Conservation (phyloP, 352 stramenopile species). For the Detonula confervacea region DNA sequence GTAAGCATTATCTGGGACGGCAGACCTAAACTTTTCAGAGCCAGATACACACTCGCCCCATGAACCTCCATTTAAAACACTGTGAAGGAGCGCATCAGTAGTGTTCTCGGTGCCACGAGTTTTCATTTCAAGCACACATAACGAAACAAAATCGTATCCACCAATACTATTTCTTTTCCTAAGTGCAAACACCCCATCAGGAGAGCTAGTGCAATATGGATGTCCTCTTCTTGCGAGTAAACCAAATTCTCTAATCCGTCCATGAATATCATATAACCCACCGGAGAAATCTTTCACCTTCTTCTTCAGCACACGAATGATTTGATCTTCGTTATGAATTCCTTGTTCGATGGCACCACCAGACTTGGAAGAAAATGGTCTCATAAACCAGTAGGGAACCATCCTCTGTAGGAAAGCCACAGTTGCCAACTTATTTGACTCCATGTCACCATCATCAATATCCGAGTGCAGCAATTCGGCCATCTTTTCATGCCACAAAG, state of each 20-base stretch:
- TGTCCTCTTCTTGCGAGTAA: not conserved
- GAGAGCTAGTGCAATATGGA: constrained; percentile 11
- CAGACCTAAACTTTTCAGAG: constrained; percentile 3
- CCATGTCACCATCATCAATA: not conserved
- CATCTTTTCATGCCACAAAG: too few species aligned
- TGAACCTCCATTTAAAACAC: not conserved
- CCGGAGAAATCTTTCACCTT: constrained; percentile 16
- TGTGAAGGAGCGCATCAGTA: not conserved
- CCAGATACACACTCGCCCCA: constrained; percentile 16
- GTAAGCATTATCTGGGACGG: constrained; percentile 22
- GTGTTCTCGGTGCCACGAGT: not conserved
- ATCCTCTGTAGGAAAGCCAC: constrained; percentile 10
- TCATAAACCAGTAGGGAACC: constrained; percentile 22
- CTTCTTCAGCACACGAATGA: not conserved
- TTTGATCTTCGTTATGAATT: constrained; percentile 13
- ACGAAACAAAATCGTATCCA: constrained; percentile 5
- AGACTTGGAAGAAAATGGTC: constrained; percentile 1
- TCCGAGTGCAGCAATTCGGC: too few species aligned
- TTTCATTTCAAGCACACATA: constrained; percentile 39
- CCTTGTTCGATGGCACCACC: constrained; percentile 21
- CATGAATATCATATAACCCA: too few species aligned
- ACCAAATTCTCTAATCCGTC: constrained; percentile 12
- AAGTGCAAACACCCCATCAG: constrained; percentile 25
- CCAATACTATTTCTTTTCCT: not conserved
- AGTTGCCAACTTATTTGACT: not conserved